These are phyloP conservation scores for Globisporangium ultimum DNA, from an alignment of 352 stramenopile species.

Conservation along the genomic window DNA sequence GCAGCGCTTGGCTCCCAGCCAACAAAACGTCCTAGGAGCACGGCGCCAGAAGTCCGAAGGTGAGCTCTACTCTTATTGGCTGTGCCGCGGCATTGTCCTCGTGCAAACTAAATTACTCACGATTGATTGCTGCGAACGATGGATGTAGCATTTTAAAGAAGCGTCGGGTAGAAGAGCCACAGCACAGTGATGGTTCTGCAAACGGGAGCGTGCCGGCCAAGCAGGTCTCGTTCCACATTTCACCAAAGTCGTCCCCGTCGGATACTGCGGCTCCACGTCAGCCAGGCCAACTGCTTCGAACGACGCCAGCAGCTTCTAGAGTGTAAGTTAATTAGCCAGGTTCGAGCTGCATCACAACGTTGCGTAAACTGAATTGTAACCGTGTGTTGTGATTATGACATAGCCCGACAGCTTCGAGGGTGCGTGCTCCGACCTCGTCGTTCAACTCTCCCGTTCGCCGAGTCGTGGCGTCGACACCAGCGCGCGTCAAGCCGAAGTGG, in stretches of 20 bases:
- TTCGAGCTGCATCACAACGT: neutral
- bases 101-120: constrained; percentile 11
- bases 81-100: constrained; percentile 3
- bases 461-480: constrained; percentile 27
- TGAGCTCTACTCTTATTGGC: constrained; percentile 1
- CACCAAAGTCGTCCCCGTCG: constrained; percentile 9
- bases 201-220: constrained; percentile 23
- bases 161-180: constrained; percentile 21
- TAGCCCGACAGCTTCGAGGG: constrained; percentile 29
- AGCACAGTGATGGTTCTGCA: neutral
- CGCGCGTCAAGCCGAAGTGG: constrained; percentile 52
- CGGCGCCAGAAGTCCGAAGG: constrained; percentile 18
- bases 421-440: constrained; percentile 32
- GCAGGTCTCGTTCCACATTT: constrained; percentile 67
- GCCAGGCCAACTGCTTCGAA: constrained; percentile 23
- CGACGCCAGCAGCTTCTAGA: constrained; percentile 21
- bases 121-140: neutral
- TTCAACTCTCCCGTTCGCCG: constrained; percentile 21
- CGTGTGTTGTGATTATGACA: constrained; percentile 13
- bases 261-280: constrained; percentile 19
- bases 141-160: constrained; percentile 69
- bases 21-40: constrained; percentile 9
- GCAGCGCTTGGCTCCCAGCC: constrained; percentile 4
- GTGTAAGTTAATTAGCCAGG: constrained; percentile 26
- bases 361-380: neutral